phyloP scores from a whole-genome alignment of 2,329 filamentous ascomycete species.

The Corniculantispora saksenae region DNA sequence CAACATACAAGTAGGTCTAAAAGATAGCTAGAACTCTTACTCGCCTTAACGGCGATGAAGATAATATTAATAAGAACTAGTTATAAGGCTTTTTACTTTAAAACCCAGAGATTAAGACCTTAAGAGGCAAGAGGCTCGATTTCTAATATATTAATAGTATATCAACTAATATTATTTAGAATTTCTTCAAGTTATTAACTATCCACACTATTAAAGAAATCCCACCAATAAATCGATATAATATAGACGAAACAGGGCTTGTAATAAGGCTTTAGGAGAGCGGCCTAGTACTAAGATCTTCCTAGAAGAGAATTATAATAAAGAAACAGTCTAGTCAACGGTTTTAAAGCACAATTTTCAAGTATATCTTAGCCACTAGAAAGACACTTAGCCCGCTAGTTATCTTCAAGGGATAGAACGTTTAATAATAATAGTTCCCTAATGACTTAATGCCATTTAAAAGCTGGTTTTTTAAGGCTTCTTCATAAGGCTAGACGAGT shows the following conservation, averaged over 20 bases:
- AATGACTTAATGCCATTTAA: background rate
- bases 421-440: slow-evolving; percentile 16
- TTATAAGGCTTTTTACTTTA: background rate
- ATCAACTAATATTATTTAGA: background rate
- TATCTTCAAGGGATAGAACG: slow-evolving; percentile 7
- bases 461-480: background rate
- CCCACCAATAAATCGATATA: background rate
- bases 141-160: background rate
- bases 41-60: background rate
- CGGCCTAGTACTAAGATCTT: background rate
- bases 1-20: background rate
- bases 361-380: background rate
- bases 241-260: no score
- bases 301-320: background rate
- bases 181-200: background rate
- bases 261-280: background rate
- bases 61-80: background rate
- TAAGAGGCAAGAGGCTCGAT: background rate
- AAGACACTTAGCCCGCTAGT: background rate
- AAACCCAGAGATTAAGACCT: background rate
- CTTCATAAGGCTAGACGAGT: background rate
- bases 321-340: background rate
- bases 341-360: slow-evolving; percentile 15
- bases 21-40: background rate
- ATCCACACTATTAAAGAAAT: background rate